phyloP scores from a whole-genome alignment of 2,329 filamentous ascomycete species.

The Cercospora sp. region DNA sequence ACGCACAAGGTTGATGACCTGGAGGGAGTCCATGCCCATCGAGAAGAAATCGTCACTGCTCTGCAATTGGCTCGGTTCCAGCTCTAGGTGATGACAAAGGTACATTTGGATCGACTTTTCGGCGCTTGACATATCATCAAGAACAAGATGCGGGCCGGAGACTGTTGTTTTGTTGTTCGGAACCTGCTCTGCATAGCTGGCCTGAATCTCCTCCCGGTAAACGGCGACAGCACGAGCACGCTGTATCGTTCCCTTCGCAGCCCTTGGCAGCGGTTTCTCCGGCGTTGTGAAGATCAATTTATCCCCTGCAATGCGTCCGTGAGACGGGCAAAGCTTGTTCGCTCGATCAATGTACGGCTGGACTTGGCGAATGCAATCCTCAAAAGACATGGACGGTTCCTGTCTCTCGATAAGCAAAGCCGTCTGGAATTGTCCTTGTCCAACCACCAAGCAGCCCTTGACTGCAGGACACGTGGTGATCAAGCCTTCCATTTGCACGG shows the following conservation, averaged over 20 bases:
- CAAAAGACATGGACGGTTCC: neutral
- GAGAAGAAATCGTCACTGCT: constrained; percentile 37
- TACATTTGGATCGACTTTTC: constrained; percentile 1
- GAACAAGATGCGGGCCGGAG: neutral
- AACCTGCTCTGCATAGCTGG: constrained; percentile 29
- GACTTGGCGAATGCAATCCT: constrained; percentile 18
- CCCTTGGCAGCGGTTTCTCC: constrained; percentile 19
- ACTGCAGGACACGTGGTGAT: constrained; percentile 45
- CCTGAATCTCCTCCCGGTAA: constrained; percentile 21
- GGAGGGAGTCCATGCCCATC: constrained; percentile 38
- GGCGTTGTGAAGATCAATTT: constrained; percentile 19
- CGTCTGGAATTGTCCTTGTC: constrained; percentile 16
- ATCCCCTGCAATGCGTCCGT: constrained; percentile 19
- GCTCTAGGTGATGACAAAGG: neutral
- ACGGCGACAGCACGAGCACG: constrained; percentile 19
- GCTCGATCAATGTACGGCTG: constrained; percentile 22
- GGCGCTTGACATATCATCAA: neutral
- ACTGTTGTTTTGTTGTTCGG: neutral
- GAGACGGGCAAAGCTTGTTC: constrained; percentile 15
- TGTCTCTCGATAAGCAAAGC: constrained; percentile 19
- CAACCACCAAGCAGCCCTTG: constrained; percentile 52
- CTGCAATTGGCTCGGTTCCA: constrained; percentile 7
- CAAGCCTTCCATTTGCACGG: constrained; percentile 38
- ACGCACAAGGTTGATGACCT: constrained; percentile 29
- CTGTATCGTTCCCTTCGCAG: constrained; percentile 26